Conservation (phyloP, 352 stramenopile species). For the Pythium brachiatum region DNA sequence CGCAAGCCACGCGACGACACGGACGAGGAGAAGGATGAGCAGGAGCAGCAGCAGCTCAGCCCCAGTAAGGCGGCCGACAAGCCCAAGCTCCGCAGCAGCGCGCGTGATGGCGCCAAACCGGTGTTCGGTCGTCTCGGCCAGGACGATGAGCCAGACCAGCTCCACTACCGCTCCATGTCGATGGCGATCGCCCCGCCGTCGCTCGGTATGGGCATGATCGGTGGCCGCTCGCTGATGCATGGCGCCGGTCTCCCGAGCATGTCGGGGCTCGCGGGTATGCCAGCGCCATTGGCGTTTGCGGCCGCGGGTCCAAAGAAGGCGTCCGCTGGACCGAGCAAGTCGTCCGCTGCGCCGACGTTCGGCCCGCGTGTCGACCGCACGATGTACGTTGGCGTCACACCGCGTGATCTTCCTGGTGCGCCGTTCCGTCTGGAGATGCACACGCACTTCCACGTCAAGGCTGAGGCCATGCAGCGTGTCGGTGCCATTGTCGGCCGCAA, state of each 20-base stretch:
- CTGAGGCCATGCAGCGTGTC: constrained; percentile 69
- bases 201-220: constrained; percentile 39
- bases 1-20: constrained; percentile 21
- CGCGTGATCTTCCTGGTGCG: constrained; percentile 62
- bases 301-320: constrained; percentile 34
- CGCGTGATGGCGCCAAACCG: constrained; percentile 19
- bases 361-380: constrained; percentile 63
- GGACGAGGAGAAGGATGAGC: constrained; percentile 27
- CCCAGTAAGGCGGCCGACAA: constrained; percentile 9
- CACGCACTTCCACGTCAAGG: constrained; percentile 87
- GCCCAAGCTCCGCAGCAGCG: constrained; percentile 5
- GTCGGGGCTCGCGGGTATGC: constrained; percentile 26
- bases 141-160: constrained; percentile 43
- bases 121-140: constrained; percentile 39
- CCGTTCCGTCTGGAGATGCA: constrained; percentile 85
- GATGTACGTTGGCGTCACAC: constrained; percentile 71
- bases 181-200: constrained; percentile 38
- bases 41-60: constrained; percentile 17
- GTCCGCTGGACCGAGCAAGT: constrained; percentile 27
- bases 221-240: constrained; percentile 28
- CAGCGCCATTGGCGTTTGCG: constrained; percentile 44
- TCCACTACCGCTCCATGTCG: constrained; percentile 59
- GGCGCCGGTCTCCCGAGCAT: constrained; percentile 23
- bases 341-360: constrained; percentile 38
- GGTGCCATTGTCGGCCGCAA: constrained; percentile 75